Base-by-base conservation (phyloP, 1,139 yeast species). In the Blastobotrys capitulatus region DNA sequence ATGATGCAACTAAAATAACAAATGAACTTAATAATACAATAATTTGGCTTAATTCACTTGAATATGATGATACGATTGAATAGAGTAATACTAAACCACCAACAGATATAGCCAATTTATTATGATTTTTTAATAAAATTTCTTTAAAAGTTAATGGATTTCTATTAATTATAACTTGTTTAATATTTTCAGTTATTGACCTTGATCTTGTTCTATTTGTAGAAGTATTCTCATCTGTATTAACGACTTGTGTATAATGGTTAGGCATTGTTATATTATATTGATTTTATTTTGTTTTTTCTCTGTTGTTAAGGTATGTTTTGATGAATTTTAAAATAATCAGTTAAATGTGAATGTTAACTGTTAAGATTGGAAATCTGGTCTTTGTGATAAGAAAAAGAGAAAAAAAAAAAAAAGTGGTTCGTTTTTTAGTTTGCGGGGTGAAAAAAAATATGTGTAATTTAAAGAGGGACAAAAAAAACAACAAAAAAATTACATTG, bases 161-260 rank as follows among this genome's bases (percentile, higher is more conserved):
- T 6, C 9, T 8, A 9, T 19, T 15, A 8, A 19, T 18, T 10
- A 37, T 25, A 8, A 42, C 47, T 15, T 29, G 36, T 22, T 44
- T 44, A 42, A 44, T 22, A n/a, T 44, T 37, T 16, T 37, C 38
- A 6, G 47, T 38, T 3, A 44, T 12, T 29, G 42, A 38, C 19
- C 42, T 26, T 9, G 47, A 44, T 12, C 47, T 16, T 35, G 18
- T 18, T 3, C 22, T 5, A 10, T 7, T 16, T 2, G 25, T 29
- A 5, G 25, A 22, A 22, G 25, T 22, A 22, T 22, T 7, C 25
- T 15, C 16, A 2, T 25, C 12, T 40, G 34, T 25, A n/a, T 38
- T 20, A 19, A 3, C 25, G 5, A 6, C 32, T 6, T 36, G 6
- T 9, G 15, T 4, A 6, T 36, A 18, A 20, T 36, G 6, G 38